Percentiles rank a stretch among this genome's conserved stretches.
These are phyloP conservation scores for Escallonia rubra DNA, from an alignment of 129 eudicot species.

Conservation along the genomic window DNA sequence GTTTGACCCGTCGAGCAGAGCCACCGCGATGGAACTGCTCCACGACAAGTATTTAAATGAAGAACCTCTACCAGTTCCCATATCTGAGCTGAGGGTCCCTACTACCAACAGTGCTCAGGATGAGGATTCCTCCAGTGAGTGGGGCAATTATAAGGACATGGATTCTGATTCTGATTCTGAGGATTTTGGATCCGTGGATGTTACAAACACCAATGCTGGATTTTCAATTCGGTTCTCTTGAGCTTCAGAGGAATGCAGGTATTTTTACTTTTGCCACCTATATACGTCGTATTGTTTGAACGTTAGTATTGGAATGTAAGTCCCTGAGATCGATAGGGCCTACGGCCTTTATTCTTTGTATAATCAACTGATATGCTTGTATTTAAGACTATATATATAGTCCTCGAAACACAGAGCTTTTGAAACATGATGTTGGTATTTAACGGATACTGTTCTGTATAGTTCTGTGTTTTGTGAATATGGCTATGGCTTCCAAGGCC, in stretches of 20 bases:
- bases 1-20: conserved; percentile 73
- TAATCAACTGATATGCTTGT: too few species aligned
- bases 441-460: too few species aligned
- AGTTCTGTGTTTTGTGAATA: too few species aligned
- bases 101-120: conserved; percentile 33
- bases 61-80: conserved; percentile 70
- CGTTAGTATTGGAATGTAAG: too few species aligned
- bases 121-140: conserved; percentile 46
- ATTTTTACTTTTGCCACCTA: not conserved
- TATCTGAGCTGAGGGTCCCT: conserved; percentile 65
- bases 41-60: conserved; percentile 83
- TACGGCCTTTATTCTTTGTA: too few species aligned
- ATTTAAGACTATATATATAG: too few species aligned
- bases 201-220: conserved; percentile 44
- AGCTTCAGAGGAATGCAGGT: not conserved
- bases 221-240: conserved; percentile 63
- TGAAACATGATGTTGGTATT: too few species aligned
- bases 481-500: too few species aligned
- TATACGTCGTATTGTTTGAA: too few species aligned
- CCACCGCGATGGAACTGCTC: conserved; percentile 91
- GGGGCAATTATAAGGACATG: conserved; percentile 41
- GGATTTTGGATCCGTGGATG: conserved; percentile 44
- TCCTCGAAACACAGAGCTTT: too few species aligned
- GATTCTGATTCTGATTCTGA: conserved; percentile 83
- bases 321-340: too few species aligned